phyloP scores from a whole-genome alignment of 768 basidiomycete genomes.

The Xanthoconium purpureum region DNA sequence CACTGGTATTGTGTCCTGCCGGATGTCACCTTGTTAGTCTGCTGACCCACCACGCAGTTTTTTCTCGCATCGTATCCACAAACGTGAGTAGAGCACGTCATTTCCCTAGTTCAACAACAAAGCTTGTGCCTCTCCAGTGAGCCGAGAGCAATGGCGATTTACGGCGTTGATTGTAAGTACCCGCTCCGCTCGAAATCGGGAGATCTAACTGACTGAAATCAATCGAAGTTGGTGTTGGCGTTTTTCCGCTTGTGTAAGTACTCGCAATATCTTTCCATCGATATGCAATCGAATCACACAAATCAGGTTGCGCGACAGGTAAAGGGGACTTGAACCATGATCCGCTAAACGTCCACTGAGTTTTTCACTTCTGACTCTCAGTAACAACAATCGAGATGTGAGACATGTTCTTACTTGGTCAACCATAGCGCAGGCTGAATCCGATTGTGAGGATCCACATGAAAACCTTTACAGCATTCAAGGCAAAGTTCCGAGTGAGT shows the following conservation, averaged over 20 bases:
- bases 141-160: conserved; percentile 27
- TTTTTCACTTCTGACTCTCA: conserved; percentile 14
- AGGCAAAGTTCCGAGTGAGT: conserved; percentile 21
- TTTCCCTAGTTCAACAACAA: neutral
- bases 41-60: conserved; percentile 1
- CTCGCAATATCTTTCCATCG: neutral
- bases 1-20: conserved; percentile 37
- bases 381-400: conserved; percentile 33
- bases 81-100: conserved; percentile 1
- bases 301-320: conserved; percentile 37
- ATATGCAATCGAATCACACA: neutral
- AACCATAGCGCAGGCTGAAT: neutral
- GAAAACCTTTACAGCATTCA: conserved; percentile 26
- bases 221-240: conserved; percentile 26
- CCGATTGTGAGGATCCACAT: conserved; percentile 22
- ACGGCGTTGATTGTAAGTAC: conserved; percentile 35
- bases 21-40: neutral
- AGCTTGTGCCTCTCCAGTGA: conserved; percentile 18
- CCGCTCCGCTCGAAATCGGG: neutral
- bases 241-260: conserved; percentile 33
- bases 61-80: conserved; percentile 14
- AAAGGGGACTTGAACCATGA: neutral
- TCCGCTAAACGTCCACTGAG: conserved; percentile 11
- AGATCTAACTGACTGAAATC: neutral
- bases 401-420: neutral